Conservation (phyloP, 768 basidiomycete genomes). For the Clavulina sp. region DNA sequence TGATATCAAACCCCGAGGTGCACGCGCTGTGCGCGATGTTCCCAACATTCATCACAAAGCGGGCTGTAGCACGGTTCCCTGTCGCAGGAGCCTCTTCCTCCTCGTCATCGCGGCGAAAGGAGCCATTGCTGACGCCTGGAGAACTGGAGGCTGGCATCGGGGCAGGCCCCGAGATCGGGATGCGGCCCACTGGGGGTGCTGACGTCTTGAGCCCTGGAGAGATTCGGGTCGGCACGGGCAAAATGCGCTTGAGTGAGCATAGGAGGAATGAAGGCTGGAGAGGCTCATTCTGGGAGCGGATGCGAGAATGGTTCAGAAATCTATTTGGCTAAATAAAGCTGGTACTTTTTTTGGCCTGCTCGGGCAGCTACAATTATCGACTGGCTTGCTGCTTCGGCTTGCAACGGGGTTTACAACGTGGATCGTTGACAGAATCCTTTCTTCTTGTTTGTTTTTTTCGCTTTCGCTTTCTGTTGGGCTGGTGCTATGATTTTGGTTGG, state of each 20-base stretch:
- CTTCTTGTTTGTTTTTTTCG: too few species aligned
- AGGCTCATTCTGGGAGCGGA: slow-evolving; percentile 10
- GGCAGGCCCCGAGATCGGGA: not conserved
- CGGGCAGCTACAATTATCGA: too few species aligned
- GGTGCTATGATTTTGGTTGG: too few species aligned
- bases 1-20: slow-evolving; percentile 56
- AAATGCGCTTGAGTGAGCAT: slow-evolving; percentile 8
- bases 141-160: slow-evolving; percentile 7
- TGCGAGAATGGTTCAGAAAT: slow-evolving; percentile 6
- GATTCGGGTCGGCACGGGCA: slow-evolving; percentile 5
- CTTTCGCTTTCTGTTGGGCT: too few species aligned
- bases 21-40: slow-evolving; percentile 52
- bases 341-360: too few species aligned
- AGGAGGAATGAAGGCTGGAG: slow-evolving; percentile 7
- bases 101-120: slow-evolving; percentile 14
- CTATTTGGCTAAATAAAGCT: slow-evolving; percentile 6
- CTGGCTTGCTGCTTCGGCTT: too few species aligned
- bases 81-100: too few species aligned
- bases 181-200: too few species aligned
- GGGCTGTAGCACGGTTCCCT: slow-evolving; percentile 57
- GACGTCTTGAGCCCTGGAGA: too few species aligned
- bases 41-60: slow-evolving; percentile 56
- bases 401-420: too few species aligned
- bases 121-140: not conserved
- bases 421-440: too few species aligned